These are phyloP conservation scores for Pseudogymnoascus verrucosus DNA, from an alignment of 2,329 filamentous ascomycete species.

Conservation along the genomic window DNA sequence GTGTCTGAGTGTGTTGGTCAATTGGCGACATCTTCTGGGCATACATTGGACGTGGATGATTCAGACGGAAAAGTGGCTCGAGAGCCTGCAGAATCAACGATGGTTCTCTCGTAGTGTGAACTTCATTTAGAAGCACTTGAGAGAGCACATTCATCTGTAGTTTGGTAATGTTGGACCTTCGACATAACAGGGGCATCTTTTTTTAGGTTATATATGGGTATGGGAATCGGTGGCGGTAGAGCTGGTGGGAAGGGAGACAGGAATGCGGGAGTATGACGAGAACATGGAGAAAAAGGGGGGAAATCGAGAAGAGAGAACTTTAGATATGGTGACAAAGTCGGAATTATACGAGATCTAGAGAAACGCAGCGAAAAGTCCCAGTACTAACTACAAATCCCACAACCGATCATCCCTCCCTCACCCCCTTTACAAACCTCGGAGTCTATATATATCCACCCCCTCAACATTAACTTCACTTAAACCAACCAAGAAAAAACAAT, in stretches of 20 bases:
- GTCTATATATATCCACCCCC: background rate
- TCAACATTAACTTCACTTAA: background rate
- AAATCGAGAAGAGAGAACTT: background rate
- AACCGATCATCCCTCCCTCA: background rate
- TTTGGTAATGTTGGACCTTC: background rate
- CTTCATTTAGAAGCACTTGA: too few relatives aligned
- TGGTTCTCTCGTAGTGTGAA: too few relatives aligned
- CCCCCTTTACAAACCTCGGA: background rate
- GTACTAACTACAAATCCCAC: background rate
- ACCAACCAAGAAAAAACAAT: background rate
- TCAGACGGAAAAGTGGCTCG: too few relatives aligned
- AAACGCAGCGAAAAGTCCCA: too few relatives aligned
- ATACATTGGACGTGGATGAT: too few relatives aligned
- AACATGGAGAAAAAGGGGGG: background rate
- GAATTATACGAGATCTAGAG: too few relatives aligned
- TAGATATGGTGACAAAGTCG: background rate
- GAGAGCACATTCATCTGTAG: too few relatives aligned
- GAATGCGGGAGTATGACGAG: background rate
- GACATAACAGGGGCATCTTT: background rate
- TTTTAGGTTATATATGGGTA: background rate
- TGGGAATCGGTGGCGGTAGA: background rate
- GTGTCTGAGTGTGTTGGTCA: too few relatives aligned
- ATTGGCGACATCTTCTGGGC: too few relatives aligned
- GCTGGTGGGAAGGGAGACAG: background rate
- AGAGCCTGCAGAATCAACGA: too few relatives aligned